Evolutionary conservation across 2,329 filamentous ascomycete genomes (phyloP).

Genomic region (Dryadomyces sulphureus): DNA sequence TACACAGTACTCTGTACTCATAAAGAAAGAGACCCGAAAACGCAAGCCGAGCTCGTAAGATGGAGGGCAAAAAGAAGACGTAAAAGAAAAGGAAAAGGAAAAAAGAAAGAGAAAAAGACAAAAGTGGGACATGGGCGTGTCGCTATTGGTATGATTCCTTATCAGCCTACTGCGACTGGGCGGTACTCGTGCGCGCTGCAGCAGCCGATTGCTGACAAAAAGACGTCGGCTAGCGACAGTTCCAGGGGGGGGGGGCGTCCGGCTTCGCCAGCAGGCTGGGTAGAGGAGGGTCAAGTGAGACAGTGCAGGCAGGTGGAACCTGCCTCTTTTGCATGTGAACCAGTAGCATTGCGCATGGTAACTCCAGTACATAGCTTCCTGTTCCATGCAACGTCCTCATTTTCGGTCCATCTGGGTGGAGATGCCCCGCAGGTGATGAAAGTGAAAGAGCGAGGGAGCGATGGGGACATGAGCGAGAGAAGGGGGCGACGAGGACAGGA

Average conservation of each 20-base stretch:
- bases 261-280: neutral
- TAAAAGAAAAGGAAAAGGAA: neutral
- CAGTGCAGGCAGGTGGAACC: neutral
- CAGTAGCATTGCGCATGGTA: neutral
- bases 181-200: neutral
- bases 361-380: neutral
- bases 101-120: neutral
- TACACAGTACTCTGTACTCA: neutral
- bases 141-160: neutral
- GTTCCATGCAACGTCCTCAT: neutral
- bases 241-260: neutral
- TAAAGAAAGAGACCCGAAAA: neutral
- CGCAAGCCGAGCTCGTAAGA: neutral
- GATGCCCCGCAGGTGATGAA: slow-evolving; percentile 1
- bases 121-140: neutral
- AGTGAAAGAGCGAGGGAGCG: too few species aligned
- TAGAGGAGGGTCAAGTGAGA: neutral
- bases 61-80: neutral
- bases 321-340: neutral
- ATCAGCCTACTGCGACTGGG: neutral
- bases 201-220: neutral
- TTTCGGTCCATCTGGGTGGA: neutral
- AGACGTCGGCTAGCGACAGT: neutral
- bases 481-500: too few species aligned
- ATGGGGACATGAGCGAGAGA: too few species aligned